Evolutionary conservation across 169 alveolate species (phyloP), one percentile per base, ranked within the genome.

Genomic region (Eimeria falciformis): DNA sequence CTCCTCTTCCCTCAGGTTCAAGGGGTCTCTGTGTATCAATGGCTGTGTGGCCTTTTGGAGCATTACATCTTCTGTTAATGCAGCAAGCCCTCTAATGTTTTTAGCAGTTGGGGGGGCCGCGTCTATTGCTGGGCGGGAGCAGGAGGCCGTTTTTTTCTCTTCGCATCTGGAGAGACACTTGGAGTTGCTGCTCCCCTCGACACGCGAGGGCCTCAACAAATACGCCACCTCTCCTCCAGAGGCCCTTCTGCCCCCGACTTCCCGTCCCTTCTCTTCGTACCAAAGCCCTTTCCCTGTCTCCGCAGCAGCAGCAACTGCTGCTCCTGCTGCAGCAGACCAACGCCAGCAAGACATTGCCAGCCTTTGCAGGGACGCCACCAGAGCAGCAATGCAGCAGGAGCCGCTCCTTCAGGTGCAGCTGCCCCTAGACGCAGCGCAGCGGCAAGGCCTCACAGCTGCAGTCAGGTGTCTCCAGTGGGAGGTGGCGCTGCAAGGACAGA

Each of bases 391-490:
- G 73, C 73, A 62, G 73, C 73, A 62, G 73, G 33, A 79, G 40
- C 89, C 89, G 23, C 78, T 58, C 21, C 5, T 69, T 12, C 77
- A 68, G n/a, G 75, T 25, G 56, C 78, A 40, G 25, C 78, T 82
- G 29, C 78, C 90, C n/a, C 46, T 43, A 2, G 90, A 82, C 45
- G 58, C 90, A 9, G 58, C 18, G 37, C 90, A 82, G 75, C 47
- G 90, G 37, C 79, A 82, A 45, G 77, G 46, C 68, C 56, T 82
- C 69, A 17, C 73, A 5, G 90, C 90, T 2, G 90, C 90, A 5
- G 78, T 58, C 4, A 53, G 90, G 29, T 82, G 90, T 62, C 37
- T 50, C 45, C 90, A 82, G 90, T 82, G 90, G 90, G 90, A 82
- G 18, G 45, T 43, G 18, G 77, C 79, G 29, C 37, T 58, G 29